phyloP scores from a whole-genome alignment of 768 basidiomycete species.

The Austroboletus festivus region DNA sequence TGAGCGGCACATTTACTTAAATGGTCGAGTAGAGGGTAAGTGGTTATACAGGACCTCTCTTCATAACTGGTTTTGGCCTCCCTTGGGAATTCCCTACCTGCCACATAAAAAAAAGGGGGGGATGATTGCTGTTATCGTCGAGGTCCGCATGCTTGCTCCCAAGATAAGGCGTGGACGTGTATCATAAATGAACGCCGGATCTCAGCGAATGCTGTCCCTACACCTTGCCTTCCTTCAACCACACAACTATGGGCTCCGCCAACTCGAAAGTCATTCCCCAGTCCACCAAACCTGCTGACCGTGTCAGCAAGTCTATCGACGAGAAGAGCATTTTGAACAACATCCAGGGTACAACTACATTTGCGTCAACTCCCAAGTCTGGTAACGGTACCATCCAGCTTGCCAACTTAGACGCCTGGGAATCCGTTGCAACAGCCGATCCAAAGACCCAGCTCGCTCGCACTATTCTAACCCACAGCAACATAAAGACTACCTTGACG shows the following conservation, averaged over 20 bases:
- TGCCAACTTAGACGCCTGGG: conserved; percentile 65
- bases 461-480: conserved; percentile 66
- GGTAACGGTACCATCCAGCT: conserved; percentile 59
- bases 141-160: conserved; percentile 4
- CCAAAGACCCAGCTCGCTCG: conserved; percentile 73
- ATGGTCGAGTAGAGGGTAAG: too few relatives aligned
- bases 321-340: conserved; percentile 19
- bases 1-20: too few relatives aligned
- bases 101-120: too few relatives aligned
- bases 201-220: conserved; percentile 11
- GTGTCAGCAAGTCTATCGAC: conserved; percentile 19
- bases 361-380: conserved; percentile 36
- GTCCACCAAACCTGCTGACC: conserved; percentile 14
- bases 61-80: not conserved
- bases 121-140: conserved; percentile 1
- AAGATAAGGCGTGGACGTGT: conserved; percentile 20
- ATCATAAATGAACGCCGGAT: conserved; percentile 22
- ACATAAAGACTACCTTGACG: conserved; percentile 61
- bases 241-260: conserved; percentile 23
- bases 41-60: too few relatives aligned
- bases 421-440: conserved; percentile 48
- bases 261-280: conserved; percentile 25
- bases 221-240: not conserved
- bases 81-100: too few relatives aligned
- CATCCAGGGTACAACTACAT: not conserved